Conservation (phyloP, 2,329 filamentous ascomycete genomes). For the Byssothecium circinans region DNA sequence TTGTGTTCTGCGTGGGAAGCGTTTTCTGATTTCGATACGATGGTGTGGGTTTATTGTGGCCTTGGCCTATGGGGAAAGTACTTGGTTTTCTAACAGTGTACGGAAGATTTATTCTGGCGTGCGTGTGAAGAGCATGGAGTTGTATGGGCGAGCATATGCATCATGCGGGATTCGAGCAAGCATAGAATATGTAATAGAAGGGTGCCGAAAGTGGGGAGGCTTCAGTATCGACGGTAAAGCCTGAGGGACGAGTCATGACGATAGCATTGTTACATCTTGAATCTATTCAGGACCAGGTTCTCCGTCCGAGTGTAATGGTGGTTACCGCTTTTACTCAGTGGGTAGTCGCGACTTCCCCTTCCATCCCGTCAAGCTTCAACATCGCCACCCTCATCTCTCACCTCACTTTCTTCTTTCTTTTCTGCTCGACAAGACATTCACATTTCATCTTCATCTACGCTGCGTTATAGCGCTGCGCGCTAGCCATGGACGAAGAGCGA, state of each 20-base stretch:
- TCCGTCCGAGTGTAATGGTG: background rate
- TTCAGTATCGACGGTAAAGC: no score
- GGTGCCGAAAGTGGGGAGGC: no score
- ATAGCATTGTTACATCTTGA: background rate
- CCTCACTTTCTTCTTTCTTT: background rate
- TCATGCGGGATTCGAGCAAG: no score
- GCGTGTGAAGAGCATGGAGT: background rate
- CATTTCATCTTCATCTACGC: background rate
- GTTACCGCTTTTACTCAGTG: background rate
- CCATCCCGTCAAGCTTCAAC: slow-evolving; percentile 5
- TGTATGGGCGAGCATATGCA: background rate
- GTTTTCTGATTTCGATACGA: no score
- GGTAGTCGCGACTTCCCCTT: slow-evolving; percentile 22
- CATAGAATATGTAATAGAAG: no score
- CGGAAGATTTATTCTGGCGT: no score
- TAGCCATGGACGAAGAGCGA: slow-evolving; percentile 21
- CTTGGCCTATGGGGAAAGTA: no score
- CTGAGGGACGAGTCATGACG: background rate
- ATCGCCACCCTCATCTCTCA: background rate
- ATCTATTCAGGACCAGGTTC: background rate
- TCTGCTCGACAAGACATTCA: no score
- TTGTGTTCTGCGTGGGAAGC: no score
- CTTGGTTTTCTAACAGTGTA: no score
- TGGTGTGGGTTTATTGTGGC: no score
- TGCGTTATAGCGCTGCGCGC: background rate